Percentiles rank a stretch among this genome's conserved stretches.
Conservation (phyloP, 2,329 filamentous ascomycete genomes). For the Penicillium sp. region DNA sequence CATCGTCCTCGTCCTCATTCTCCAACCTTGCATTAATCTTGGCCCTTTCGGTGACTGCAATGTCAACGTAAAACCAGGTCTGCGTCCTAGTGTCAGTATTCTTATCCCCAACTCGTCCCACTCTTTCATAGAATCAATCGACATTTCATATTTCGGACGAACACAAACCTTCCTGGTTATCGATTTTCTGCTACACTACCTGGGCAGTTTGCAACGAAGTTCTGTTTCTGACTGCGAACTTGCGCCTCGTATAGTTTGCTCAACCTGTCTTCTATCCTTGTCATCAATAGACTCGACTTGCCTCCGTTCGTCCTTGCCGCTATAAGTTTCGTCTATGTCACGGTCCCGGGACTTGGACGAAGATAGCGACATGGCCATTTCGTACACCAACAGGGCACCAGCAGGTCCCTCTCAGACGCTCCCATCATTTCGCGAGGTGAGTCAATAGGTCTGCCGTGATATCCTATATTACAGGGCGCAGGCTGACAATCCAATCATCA, state of each 20-base stretch:
- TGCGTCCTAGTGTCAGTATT: conserved; percentile 27
- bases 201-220: not conserved
- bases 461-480: not conserved
- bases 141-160: not conserved
- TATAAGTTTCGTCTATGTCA: conserved; percentile 40
- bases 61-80: conserved; percentile 32
- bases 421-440: conserved; percentile 46
- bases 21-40: conserved; percentile 34
- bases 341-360: conserved; percentile 39
- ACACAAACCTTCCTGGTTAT: not conserved
- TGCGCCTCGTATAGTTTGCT: conserved; percentile 6
- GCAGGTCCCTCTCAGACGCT: conserved; percentile 40
- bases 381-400: conserved; percentile 41
- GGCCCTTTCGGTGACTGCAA: conserved; percentile 23
- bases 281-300: not conserved
- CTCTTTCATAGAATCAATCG: not conserved
- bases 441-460: conserved; percentile 4
- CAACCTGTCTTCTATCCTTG: not conserved
- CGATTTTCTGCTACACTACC: not conserved
- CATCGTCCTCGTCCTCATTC: conserved; percentile 25
- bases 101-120: not conserved
- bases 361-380: conserved; percentile 44
- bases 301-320: conserved; percentile 1
- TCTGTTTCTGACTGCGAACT: conserved; percentile 1
- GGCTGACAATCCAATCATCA: conserved; percentile 24